Evolutionary conservation across 1,139 yeast genomes (phyloP), one percentile per base, ranked within the genome.

Genomic region (Hanseniaspora sp.): DNA sequence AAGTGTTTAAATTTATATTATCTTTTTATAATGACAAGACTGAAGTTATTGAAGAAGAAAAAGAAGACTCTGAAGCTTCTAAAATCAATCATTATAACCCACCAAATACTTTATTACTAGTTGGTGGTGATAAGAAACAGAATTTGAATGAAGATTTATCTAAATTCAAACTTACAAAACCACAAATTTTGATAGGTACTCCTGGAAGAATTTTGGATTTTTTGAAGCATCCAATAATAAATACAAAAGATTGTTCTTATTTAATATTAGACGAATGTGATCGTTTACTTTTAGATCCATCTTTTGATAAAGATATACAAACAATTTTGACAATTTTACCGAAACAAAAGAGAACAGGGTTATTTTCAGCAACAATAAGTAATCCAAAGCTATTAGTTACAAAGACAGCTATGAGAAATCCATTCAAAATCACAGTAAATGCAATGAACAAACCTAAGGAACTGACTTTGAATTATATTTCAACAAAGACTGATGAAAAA

Each of bases 221-320:
- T 61, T 65, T 92, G 37, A 67, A 68, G 34, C 62, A 71, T 3
- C 64, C 73, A 9, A 69, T 69, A 35, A 79, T 83, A 1, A 77
- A 78, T 59, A 74, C 83, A 0, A 69, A 69, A 12, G 74, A 83
- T 4, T 75, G 88, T 53, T 95, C 87, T 61, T 78, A 85, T 46
- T 76, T 84, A 18, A 82, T 94, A 8, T 69, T 92, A 53, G 98
- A 92, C 67, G 98, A 92, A 68, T 98, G 97, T 2, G 98, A 92
- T 64, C 79, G 87, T 60, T 73, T 92, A 48, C 23, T 51, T 18
- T 72, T 92, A 42, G 97, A 90, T 66, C 68, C 81, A 42, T 86
- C 92, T 39, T 90, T 90, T 65, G 80, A 78, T 41, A 73, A 73
- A 53, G 88, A 86, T 56, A 81, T 86, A 17, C 78, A 82, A 40